Evolutionary conservation across 768 basidiomycete genomes (phyloP).

Genomic region (Termitomyces sp.): DNA sequence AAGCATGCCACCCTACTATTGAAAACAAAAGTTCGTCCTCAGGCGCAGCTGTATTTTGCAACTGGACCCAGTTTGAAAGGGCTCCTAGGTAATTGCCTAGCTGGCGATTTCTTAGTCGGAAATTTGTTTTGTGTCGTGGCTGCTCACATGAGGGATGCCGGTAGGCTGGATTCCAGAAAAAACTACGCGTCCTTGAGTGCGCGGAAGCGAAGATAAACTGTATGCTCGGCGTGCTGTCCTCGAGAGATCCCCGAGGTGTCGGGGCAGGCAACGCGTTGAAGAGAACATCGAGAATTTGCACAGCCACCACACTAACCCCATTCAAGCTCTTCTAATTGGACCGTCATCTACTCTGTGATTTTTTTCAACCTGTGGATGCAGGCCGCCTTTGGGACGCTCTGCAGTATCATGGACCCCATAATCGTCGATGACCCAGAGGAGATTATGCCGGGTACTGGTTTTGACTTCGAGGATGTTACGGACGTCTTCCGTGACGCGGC

Average conservation of each 20-base stretch:
- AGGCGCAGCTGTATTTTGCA: slow-evolving; percentile 57
- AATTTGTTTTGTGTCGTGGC: background rate
- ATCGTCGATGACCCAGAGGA: slow-evolving; percentile 15
- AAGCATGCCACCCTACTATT: slow-evolving; percentile 91
- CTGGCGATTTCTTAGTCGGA: slow-evolving; percentile 34
- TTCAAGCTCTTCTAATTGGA: background rate
- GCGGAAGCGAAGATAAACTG: slow-evolving; percentile 5
- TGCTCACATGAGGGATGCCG: slow-evolving; percentile 78
- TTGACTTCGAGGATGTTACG: slow-evolving; percentile 62
- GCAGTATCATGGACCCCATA: slow-evolving; percentile 8
- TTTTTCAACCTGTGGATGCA: background rate
- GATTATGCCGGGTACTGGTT: slow-evolving; percentile 48
- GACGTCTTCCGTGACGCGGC: slow-evolving; percentile 54
- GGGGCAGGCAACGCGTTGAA: slow-evolving; percentile 13
- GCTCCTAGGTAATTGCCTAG: slow-evolving; percentile 94
- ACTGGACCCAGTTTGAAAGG: slow-evolving; percentile 79
- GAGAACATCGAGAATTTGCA: slow-evolving; percentile 16
- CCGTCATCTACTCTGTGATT: background rate
- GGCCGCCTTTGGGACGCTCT: background rate
- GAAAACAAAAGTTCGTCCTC: slow-evolving; percentile 74
- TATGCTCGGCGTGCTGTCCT: slow-evolving; percentile 16
- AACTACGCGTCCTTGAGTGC: slow-evolving; percentile 34
- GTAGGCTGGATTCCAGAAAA: slow-evolving; percentile 96
- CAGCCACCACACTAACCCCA: slow-evolving; percentile 15
- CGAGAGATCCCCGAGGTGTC: slow-evolving; percentile 11